Percentiles rank a stretch among this genome's conserved stretches.
Evolutionary conservation across 2,329 filamentous ascomycete species (phyloP).

Genomic region (Cryphonectria radicalis): DNA sequence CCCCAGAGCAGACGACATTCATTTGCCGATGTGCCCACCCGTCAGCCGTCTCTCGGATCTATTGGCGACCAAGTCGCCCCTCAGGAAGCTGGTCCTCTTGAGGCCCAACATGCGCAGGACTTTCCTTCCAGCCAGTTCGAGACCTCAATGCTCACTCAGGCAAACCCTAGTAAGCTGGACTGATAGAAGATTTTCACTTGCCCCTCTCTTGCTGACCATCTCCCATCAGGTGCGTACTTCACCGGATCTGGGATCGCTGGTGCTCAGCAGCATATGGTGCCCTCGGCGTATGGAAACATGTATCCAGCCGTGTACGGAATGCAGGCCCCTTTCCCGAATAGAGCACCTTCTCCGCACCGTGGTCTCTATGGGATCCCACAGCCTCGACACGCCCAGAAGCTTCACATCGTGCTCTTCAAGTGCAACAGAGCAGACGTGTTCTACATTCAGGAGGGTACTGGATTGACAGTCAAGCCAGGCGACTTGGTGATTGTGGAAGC

Average conservation of each 20-base stretch:
- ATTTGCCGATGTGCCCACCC: constrained; percentile 69
- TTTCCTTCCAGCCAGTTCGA: constrained; percentile 48
- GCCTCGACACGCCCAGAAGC: constrained; percentile 67
- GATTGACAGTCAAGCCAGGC: constrained; percentile 84
- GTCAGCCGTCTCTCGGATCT: constrained; percentile 67
- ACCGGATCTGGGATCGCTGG: constrained; percentile 39
- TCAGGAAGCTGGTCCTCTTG: constrained; percentile 51
- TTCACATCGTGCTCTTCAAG: constrained; percentile 96
- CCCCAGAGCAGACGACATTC: constrained; percentile 80
- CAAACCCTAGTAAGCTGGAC: constrained; percentile 37
- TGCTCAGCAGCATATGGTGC: constrained; percentile 43
- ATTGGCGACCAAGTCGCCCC: constrained; percentile 55
- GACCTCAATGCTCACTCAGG: constrained; percentile 37
- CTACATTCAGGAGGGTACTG: constrained; percentile 94
- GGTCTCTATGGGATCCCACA: constrained; percentile 65
- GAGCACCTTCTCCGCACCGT: constrained; percentile 64
- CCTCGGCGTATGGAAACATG: constrained; percentile 45
- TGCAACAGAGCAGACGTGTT: constrained; percentile 94
- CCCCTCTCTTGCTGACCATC: constrained; percentile 34
- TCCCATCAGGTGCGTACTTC: constrained; percentile 44
- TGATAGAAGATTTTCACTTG: constrained; percentile 35
- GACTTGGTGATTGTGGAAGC: constrained; percentile 98
- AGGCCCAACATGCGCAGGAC: constrained; percentile 49
- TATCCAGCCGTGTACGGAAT: constrained; percentile 54
- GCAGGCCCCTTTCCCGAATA: constrained; percentile 50